A percentile compares a stretch with the other conserved stretches of the same genome.
phyloP scores from a whole-genome alignment of 2,329 filamentous ascomycete species.

The Xylariaceae sp. region DNA sequence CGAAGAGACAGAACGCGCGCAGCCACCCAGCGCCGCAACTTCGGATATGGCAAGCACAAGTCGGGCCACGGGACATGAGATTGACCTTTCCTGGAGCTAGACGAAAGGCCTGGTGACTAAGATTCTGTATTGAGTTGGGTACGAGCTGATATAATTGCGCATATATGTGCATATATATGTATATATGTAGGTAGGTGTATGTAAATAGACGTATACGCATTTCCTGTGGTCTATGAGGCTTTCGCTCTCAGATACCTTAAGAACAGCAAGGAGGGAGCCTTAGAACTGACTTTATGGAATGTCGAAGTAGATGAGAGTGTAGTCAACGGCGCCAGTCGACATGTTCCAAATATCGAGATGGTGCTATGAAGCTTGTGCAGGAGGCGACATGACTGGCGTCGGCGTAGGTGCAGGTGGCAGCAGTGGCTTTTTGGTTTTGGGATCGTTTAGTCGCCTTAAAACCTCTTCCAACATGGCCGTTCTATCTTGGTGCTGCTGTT shows the following conservation, averaged over 20 bases:
- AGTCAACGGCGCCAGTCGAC: background rate
- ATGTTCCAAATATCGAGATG: background rate
- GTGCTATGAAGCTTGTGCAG: conserved; percentile 14
- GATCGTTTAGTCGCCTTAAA: conserved; percentile 48
- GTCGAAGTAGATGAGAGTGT: background rate
- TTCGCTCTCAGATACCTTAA: too few relatives aligned
- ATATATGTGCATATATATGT: background rate
- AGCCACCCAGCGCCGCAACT: background rate
- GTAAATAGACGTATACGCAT: background rate
- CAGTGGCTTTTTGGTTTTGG: conserved; percentile 54
- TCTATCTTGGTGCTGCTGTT: conserved; percentile 42
- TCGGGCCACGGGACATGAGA: too few relatives aligned
- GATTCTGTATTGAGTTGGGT: conserved; percentile 8
- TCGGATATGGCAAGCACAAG: background rate
- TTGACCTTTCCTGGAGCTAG: too few relatives aligned
- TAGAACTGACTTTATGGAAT: background rate
- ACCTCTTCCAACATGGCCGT: conserved; percentile 53
- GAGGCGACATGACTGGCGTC: conserved; percentile 27
- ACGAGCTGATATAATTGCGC: background rate
- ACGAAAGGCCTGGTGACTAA: too few relatives aligned
- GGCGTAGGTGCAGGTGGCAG: conserved; percentile 36
- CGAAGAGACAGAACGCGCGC: background rate
- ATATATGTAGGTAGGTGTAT: background rate
- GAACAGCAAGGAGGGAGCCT: conserved; percentile 1
- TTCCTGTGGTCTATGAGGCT: background rate